phyloP scores from a whole-genome alignment of 306 rosid genomes.

The Vigna nakashimae region DNA sequence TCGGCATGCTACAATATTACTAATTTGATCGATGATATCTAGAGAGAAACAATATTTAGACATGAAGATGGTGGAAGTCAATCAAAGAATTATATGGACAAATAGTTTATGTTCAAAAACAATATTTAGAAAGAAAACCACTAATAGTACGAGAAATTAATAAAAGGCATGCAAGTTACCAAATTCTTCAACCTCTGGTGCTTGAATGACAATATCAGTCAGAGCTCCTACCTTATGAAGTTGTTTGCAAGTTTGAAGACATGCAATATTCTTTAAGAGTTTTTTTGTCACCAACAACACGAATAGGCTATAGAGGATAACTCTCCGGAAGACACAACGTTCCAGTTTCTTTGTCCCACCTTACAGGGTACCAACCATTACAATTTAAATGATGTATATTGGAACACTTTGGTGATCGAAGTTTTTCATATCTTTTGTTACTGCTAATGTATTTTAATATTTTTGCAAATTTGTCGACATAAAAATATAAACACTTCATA shows the following conservation, averaged over 20 bases:
- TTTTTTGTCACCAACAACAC: slow-evolving; percentile 57
- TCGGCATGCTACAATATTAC: too few species aligned
- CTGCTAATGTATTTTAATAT: too few species aligned
- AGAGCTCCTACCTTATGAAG: slow-evolving; percentile 84
- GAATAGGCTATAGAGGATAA: slow-evolving; percentile 65
- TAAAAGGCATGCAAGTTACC: slow-evolving; percentile 51
- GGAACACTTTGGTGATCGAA: too few species aligned
- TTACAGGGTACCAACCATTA: too few species aligned
- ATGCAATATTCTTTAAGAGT: slow-evolving; percentile 68
- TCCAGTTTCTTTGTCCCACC: slow-evolving; percentile 66
- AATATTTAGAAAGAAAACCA: slow-evolving; percentile 17
- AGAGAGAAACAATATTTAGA: too few species aligned
- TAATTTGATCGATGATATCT: too few species aligned
- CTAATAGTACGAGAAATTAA: slow-evolving; percentile 34
- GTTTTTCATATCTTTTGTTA: too few species aligned
- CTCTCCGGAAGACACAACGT: slow-evolving; percentile 80
- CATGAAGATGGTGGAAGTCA: too few species aligned
- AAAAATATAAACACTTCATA: too few species aligned
- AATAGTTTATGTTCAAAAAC: slow-evolving; percentile 1
- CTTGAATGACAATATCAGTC: slow-evolving; percentile 69
- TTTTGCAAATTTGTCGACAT: too few species aligned
- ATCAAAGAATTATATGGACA: slow-evolving; percentile 5
- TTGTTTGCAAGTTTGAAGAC: slow-evolving; percentile 91
- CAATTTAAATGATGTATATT: too few species aligned
- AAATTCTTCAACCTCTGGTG: slow-evolving; percentile 52